Base-by-base conservation (phyloP, 371 early-diverging fungal species). In the Mucor racemosus region DNA sequence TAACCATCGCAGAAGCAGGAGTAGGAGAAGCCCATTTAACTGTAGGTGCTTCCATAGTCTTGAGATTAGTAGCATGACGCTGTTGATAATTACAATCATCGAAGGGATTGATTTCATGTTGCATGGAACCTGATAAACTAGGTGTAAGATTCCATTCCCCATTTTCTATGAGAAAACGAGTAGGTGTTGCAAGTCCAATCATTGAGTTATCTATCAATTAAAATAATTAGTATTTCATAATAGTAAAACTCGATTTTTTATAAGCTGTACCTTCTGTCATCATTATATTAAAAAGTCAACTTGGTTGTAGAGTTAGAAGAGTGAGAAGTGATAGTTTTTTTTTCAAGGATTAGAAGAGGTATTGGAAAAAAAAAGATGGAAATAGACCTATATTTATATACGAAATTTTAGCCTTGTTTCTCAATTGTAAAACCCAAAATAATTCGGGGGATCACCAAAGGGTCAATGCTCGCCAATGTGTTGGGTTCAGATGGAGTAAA, bases 81-180 rank as follows among this genome's bases (percentile, higher is more conserved):
- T 57, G 63, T 54, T 72, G 73, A 39, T 68, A 68, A 36, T 68
- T 68, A 31, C 53, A 53, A 19, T 68, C 71, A 15, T 76, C 77
- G 65, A 76, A 76, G 1, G 77, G 74, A n/a, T 76, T 74, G 39
- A 76, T 64, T 57, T 76, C 77, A 35, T 62, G 46, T 9, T 62
- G 42, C 14, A 71, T 63, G 14, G 63, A 62, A 6, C 41, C 63
- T 36, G 44, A 40, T 19, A 76, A 31, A 13, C 62, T 63, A 3
- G 77, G 71, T 26, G 77, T 74, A 1, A 76, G 42, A 55, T 66
- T 71, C 77, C 74, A 74, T 64, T 68, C 72, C 19, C 74, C 74
- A 44, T 68, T 74, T 62, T 76, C 77, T 50, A 74, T 68, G 1
- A 76, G 56, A 21, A 73, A 76, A 15, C 74, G 77, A 44, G 77